Evolutionary conservation across 2,329 filamentous ascomycete species (phyloP).

Genomic region (Epichloe baconii): DNA sequence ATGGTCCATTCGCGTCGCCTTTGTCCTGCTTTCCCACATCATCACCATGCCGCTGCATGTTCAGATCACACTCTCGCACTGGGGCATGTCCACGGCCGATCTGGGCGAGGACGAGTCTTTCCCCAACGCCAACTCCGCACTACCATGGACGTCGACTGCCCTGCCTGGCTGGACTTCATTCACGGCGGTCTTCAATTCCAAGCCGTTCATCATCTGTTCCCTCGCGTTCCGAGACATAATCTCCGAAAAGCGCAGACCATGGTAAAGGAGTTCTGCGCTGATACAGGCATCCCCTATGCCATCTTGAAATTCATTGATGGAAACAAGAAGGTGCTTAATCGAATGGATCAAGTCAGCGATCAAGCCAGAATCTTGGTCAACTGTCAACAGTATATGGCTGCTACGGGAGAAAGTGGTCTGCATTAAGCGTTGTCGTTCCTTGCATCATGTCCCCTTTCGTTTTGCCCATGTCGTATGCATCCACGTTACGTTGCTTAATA

Average conservation of each 20-base stretch:
- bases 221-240: constrained; percentile 56
- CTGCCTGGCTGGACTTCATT: constrained; percentile 57
- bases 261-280: constrained; percentile 50
- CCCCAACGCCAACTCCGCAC: constrained; percentile 55
- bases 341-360: constrained; percentile 43
- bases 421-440: constrained; percentile 2
- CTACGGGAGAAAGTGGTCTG: constrained; percentile 31
- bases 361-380: constrained; percentile 47
- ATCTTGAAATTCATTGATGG: constrained; percentile 49
- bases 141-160: constrained; percentile 64
- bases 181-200: constrained; percentile 65
- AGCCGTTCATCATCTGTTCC: constrained; percentile 57
- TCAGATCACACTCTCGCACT: constrained; percentile 61
- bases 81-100: constrained; percentile 56
- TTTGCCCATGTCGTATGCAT: too few relatives aligned
- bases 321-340: constrained; percentile 37
- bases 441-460: not conserved
- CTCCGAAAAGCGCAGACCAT: constrained; percentile 45
- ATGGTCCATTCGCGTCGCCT: constrained; percentile 43
- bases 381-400: constrained; percentile 39
- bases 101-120: constrained; percentile 54
- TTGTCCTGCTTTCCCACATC: constrained; percentile 51
- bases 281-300: constrained; percentile 49
- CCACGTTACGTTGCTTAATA: too few relatives aligned
- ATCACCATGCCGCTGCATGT: constrained; percentile 56